Conservation (phyloP, 176 grass and related monocot species). For the Carex littledalei region DNA sequence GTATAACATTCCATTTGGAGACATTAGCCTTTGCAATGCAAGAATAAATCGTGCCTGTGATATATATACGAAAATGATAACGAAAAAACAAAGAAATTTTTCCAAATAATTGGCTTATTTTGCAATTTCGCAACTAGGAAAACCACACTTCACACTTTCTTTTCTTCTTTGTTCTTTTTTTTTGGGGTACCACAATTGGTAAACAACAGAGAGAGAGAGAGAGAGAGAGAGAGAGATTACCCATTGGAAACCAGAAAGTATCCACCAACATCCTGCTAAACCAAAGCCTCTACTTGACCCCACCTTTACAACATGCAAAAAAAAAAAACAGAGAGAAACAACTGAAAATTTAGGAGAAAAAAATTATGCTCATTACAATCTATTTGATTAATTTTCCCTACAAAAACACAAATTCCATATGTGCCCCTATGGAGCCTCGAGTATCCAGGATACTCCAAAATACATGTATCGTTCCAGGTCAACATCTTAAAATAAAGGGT, state of each 20-base stretch:
- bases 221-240: slow-evolving; percentile 36
- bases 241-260: slow-evolving; percentile 91
- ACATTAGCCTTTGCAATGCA: slow-evolving; percentile 62
- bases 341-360: not conserved
- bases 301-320: slow-evolving; percentile 32
- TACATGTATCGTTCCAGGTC: not conserved
- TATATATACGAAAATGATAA: not conserved
- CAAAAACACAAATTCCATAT: not conserved
- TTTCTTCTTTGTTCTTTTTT: no score
- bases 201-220: no score
- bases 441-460: not conserved
- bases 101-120: not conserved
- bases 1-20: slow-evolving; percentile 56
- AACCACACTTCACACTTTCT: not conserved
- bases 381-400: slow-evolving; percentile 8
- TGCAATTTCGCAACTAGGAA: not conserved
- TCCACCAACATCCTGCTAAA: slow-evolving; percentile 78
- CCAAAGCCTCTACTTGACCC: slow-evolving; percentile 43
- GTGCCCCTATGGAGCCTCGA: not conserved
- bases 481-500: not conserved
- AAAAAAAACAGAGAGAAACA: not conserved
- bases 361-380: not conserved
- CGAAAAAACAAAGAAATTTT: not conserved
- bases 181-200: no score
- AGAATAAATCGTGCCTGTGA: slow-evolving; percentile 66